Evolutionary conservation across 805 yeast genomes (phyloP), one percentile per base, ranked within the genome.

Genomic region (Yamadazyma paraphyllophila): DNA sequence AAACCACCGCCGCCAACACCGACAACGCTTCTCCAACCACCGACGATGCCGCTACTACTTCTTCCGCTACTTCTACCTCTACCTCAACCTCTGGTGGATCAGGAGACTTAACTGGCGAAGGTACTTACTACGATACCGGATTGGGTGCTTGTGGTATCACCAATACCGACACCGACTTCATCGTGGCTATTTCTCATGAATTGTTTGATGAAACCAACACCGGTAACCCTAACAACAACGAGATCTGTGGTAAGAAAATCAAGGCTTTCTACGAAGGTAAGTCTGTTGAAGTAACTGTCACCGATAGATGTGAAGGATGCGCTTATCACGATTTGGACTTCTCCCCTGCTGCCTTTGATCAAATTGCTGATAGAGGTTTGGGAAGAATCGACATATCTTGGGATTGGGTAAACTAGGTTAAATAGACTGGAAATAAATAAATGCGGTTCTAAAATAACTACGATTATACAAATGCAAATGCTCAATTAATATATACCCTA

Each of bases 301-400:
- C 71, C 33, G 86, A 81, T 62, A 65, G 74, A 51, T 82, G 86
- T 64, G 76, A 67, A 44, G 83, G 78, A 17, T 82, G 86, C 57
- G 51, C 60, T 20, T 57, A 62, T 41, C 60, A 76, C 47, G 78
- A 73, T 54, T 73, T 81, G 48, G 86, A 81, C 55, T 69, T 82
- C 46, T 77, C 84, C n/a, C 85, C 85, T 7, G 57, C 77, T 46
- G 86, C 86, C 4, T 81, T 82, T 58, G 44, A 63, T 32, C 55
- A 66, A 50, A 63, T 81, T 49, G 85, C 83, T 12, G 77, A 73
- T 54, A 61, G 65, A 59, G 65, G 60, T 42, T 74, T 70, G 54
- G 87, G 86, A 36, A 74, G 82, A 50, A 72, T 82, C 50, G 62
- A 69, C 17, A 71, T 81, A 55, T 60, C 75, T 41, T 81, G 87